Percentiles rank a stretch among this genome's conserved stretches.
Conservation (phyloP, 2,329 filamentous ascomycete species). For the Endothia cerciana region DNA sequence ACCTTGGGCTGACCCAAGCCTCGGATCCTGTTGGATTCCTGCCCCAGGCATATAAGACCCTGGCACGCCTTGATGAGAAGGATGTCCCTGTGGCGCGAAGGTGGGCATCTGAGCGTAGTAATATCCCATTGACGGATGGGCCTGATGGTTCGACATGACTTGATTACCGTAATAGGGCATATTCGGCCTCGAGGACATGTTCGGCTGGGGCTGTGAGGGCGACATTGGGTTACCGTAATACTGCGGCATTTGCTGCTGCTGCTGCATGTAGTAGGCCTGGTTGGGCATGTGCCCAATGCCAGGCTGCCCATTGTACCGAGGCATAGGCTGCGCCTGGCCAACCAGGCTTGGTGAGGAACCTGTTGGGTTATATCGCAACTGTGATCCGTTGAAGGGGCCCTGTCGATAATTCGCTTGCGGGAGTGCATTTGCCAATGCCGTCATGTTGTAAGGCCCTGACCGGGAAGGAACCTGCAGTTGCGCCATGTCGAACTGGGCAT, state of each 20-base stretch:
- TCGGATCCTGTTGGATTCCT: constrained; percentile 34
- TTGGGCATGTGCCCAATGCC: constrained; percentile 43
- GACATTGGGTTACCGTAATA: constrained; percentile 49
- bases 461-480: constrained; percentile 38
- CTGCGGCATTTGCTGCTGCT: constrained; percentile 47
- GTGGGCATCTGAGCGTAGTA: constrained; percentile 49
- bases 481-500: constrained; percentile 48
- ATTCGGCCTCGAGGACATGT: constrained; percentile 42
- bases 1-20: constrained; percentile 30
- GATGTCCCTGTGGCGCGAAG: constrained; percentile 41
- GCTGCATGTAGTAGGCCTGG: constrained; percentile 53
- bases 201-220: constrained; percentile 41
- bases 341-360: constrained; percentile 43
- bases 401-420: constrained; percentile 47
- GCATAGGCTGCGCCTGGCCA: constrained; percentile 40
- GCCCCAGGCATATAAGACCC: constrained; percentile 41
- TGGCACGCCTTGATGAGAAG: constrained; percentile 40
- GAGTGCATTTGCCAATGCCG: constrained; percentile 47
- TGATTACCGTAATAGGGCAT: constrained; percentile 50
- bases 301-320: constrained; percentile 44
- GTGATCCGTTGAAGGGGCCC: constrained; percentile 42
- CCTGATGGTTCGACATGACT: constrained; percentile 46
- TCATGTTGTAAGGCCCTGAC: constrained; percentile 52
- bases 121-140: constrained; percentile 41
- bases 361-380: constrained; percentile 38